A percentile compares a stretch with the other conserved stretches of the same genome.
phyloP scores from a whole-genome alignment of 768 basidiomycete species.

The Rhizopogon roseolus region DNA sequence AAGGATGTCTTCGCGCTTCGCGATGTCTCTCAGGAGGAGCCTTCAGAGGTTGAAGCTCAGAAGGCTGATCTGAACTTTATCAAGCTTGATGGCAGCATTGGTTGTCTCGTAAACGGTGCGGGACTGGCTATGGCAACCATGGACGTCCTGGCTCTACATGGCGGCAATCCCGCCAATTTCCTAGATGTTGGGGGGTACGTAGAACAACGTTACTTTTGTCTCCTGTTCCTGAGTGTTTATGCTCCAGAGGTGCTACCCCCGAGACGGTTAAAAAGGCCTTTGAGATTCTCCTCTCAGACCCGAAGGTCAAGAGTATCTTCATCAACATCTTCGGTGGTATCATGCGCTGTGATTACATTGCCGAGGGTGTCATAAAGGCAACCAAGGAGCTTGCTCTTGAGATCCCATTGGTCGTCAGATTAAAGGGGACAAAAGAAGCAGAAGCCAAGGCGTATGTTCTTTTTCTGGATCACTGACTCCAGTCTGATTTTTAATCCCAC shows the following conservation, averaged over 20 bases:
- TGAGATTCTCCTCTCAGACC: conserved; percentile 86
- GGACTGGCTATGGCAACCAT: conserved; percentile 99
- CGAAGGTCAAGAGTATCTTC: conserved; percentile 96
- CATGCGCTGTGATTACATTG: conserved; percentile 99
- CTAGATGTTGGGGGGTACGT: conserved; percentile 92
- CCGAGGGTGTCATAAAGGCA: conserved; percentile 97
- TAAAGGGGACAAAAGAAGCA: conserved; percentile 95
- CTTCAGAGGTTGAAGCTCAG: conserved; percentile 97
- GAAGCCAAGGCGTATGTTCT: conserved; percentile 88
- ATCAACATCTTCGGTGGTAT: conserved; percentile 98
- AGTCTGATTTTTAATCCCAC: conserved; percentile 6
- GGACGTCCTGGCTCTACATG: conserved; percentile 96
- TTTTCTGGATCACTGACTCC: neutral
- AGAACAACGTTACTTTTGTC: neutral
- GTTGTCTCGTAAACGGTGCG: conserved; percentile 97
- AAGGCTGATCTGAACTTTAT: conserved; percentile 97
- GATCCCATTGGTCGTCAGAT: conserved; percentile 87
- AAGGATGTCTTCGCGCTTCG: conserved; percentile 83
- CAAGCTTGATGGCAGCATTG: conserved; percentile 96
- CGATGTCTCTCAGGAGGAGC: conserved; percentile 92
- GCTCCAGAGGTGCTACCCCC: conserved; percentile 88
- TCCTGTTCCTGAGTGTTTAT: conserved; percentile 1
- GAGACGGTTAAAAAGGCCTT: conserved; percentile 99
- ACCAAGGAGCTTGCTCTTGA: conserved; percentile 83
- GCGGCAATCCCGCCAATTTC: conserved; percentile 98